Percentiles rank a stretch among this genome's conserved stretches.
phyloP scores from a whole-genome alignment of 805 yeast species.

The Brettanomyces sp. region DNA sequence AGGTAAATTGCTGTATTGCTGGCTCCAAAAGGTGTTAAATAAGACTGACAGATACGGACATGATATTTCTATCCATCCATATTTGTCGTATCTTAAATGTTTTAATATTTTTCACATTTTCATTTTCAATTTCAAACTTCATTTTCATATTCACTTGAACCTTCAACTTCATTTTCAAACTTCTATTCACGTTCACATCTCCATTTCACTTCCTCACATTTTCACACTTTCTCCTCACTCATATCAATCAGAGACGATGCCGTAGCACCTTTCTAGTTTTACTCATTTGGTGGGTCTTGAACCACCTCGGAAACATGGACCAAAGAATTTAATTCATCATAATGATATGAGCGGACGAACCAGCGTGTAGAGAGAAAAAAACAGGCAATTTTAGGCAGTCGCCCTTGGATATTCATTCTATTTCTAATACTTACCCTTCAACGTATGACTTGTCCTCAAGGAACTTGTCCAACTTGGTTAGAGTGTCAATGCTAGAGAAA shows the following conservation, averaged over 20 bases:
- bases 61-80: too few species aligned
- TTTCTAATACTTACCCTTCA: slow-evolving; percentile 72
- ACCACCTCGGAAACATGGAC: slow-evolving; percentile 98
- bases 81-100: too few species aligned
- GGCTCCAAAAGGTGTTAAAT: too few species aligned
- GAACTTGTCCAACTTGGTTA: slow-evolving; percentile 69
- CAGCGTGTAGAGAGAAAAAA: not conserved
- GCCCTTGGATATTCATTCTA: not conserved
- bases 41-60: too few species aligned
- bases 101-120: too few species aligned
- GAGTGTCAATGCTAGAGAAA: slow-evolving; percentile 69
- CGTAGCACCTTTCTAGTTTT: slow-evolving; percentile 34
- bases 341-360: slow-evolving; percentile 26
- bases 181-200: too few species aligned
- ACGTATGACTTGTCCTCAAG: slow-evolving; percentile 91
- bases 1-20: too few species aligned
- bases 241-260: not conserved
- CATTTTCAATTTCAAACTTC: too few species aligned
- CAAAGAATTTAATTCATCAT: slow-evolving; percentile 57
- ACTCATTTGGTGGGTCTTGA: slow-evolving; percentile 95
- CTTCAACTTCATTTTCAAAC: too few species aligned
- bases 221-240: not conserved
- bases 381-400: not conserved
- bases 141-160: too few species aligned
- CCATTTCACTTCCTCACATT: too few species aligned